Conservation (phyloP, 148 eudicot genomes). For the Rhododendron ovatum region DNA sequence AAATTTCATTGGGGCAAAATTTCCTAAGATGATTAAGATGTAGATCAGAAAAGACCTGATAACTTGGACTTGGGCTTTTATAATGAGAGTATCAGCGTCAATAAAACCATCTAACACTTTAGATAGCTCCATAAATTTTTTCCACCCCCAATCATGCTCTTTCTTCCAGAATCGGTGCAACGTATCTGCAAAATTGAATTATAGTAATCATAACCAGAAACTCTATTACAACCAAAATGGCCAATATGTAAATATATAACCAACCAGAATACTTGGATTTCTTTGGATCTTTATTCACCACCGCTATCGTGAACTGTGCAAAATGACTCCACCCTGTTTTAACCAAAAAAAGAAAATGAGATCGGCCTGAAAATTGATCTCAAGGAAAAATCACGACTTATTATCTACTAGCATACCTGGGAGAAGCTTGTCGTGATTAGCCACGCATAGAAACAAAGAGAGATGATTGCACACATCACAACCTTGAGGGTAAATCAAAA, state of each 20-base stretch:
- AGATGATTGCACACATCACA: constrained; percentile 97
- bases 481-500: constrained; percentile 91
- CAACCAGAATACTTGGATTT: constrained; percentile 88
- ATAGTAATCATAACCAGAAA: constrained; percentile 1
- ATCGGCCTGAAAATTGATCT: not conserved
- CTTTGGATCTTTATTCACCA: constrained; percentile 84
- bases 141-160: constrained; percentile 99
- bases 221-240: not conserved
- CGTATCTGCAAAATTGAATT: constrained; percentile 46
- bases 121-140: constrained; percentile 87
- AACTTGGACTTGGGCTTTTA: constrained; percentile 94
- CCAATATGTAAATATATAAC: constrained; percentile 7
- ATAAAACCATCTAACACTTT: constrained; percentile 87
- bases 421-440: constrained; percentile 90
- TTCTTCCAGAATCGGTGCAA: constrained; percentile 93
- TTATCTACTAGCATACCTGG: constrained; percentile 48
- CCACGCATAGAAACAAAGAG: constrained; percentile 88
- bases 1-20: not conserved
- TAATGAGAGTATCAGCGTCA: constrained; percentile 65
- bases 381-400: not conserved
- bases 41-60: constrained; percentile 46
- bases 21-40: not conserved
- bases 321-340: constrained; percentile 88
- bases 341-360: constrained; percentile 2
- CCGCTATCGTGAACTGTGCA: constrained; percentile 94